Evolutionary conservation across 331 rosid species (phyloP).

Genomic region (Pyracantha coccinea): DNA sequence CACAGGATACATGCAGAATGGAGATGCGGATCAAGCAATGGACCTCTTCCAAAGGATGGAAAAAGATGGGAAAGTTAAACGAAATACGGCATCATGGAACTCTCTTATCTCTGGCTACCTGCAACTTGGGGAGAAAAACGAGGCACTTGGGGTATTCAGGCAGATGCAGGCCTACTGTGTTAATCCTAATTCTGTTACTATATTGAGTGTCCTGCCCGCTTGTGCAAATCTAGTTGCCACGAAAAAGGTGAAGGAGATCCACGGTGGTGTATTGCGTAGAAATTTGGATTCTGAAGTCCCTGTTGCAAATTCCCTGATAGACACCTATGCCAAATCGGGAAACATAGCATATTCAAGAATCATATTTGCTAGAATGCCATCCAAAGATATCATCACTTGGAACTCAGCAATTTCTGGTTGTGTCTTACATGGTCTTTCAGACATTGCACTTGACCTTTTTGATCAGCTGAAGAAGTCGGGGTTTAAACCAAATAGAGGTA

Average conservation of each 20-base stretch:
- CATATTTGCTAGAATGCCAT: conserved; percentile 55
- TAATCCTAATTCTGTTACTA: conserved; percentile 62
- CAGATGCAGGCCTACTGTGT: conserved; percentile 58
- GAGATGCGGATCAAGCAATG: conserved; percentile 72
- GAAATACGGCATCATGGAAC: conserved; percentile 81
- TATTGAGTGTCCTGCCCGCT: conserved; percentile 67
- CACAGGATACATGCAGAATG: conserved; percentile 77
- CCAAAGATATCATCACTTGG: conserved; percentile 81
- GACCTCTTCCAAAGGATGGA: conserved; percentile 74
- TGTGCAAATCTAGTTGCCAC: conserved; percentile 60
- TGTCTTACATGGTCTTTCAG: conserved; percentile 65
- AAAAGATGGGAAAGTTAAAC: conserved; percentile 63
- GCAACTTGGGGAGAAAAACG: conserved; percentile 62
- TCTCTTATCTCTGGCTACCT: conserved; percentile 72
- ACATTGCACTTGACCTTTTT: conserved; percentile 52
- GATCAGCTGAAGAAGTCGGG: conserved; percentile 62
- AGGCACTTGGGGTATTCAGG: conserved; percentile 67
- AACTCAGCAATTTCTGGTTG: conserved; percentile 63
- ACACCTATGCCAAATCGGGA: conserved; percentile 84
- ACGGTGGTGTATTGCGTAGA: conserved; percentile 64
- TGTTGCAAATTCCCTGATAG: conserved; percentile 61
- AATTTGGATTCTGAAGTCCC: conserved; percentile 46
- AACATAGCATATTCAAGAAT: conserved; percentile 48
- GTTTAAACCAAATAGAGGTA: conserved; percentile 64
- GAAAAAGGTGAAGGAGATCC: conserved; percentile 73